Evolutionary conservation across 345 rosid species (phyloP).

Genomic region (Populus tremula): DNA sequence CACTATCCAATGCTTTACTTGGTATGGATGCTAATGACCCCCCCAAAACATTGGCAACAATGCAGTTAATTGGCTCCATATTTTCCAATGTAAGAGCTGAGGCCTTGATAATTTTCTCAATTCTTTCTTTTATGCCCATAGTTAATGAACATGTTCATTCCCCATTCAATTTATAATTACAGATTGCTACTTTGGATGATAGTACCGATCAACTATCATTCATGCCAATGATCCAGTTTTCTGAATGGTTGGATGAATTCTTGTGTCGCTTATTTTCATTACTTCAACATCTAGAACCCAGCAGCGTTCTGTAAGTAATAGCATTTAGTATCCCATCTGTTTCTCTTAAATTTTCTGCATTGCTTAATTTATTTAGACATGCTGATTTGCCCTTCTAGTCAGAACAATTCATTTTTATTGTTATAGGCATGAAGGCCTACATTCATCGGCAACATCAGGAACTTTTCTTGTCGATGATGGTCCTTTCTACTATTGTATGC

Average conservation of each 20-base stretch:
- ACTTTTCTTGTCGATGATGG: conserved; percentile 98
- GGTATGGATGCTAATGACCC: conserved; percentile 99
- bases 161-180: conserved; percentile 20
- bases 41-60: conserved; percentile 91
- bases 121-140: conserved; percentile 1
- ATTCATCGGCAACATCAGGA: conserved; percentile 86
- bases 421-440: conserved; percentile 85
- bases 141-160: not conserved
- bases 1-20: conserved; percentile 88
- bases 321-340: not conserved
- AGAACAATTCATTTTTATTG: conserved; percentile 14
- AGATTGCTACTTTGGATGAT: conserved; percentile 88
- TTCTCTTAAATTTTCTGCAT: not conserved
- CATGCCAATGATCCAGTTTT: conserved; percentile 72
- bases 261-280: conserved; percentile 81
- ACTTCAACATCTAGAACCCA: conserved; percentile 91
- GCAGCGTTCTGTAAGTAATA: conserved; percentile 76
- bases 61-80: conserved; percentile 95
- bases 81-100: conserved; percentile 85
- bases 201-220: conserved; percentile 52
- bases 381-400: not conserved
- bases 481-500: conserved; percentile 96
- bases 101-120: not conserved
- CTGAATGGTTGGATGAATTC: conserved; percentile 98
- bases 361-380: not conserved